Base-by-base conservation (phyloP, 768 basidiomycete species). In the Leccinum fibrillosum region DNA sequence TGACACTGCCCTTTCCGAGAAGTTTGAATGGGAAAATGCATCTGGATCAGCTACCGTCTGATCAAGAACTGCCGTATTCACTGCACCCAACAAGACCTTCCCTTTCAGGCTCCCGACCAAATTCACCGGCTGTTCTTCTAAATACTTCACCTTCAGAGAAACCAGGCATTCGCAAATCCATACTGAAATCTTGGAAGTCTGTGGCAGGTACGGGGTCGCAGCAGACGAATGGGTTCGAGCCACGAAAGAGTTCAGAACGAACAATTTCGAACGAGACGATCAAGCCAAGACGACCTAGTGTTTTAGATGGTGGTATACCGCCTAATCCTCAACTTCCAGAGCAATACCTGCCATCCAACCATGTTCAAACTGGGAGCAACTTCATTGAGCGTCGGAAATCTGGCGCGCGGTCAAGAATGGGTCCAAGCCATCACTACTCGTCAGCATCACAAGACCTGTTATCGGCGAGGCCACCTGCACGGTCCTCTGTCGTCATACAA, bases 141-240 rank as follows among this genome's bases (percentile, higher is more conserved):
- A 59, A 58, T 52, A 13, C 68, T 63, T 32, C 37, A 53, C 64
- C 71, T n/a, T 75, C 75, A 51, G 79, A 82, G 62, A 82, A 78
- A 64, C 66, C 71, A 9, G 75, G 71, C 25, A 76, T 76, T 51
- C 82, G 85, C 45, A 90, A 88, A 75, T 90, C 89, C 11, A 90
- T 90, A 58, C 70, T 90, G 62, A 89, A 89, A 69, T 75, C 78
- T 10, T 83, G 82, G 81, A 86, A 83, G 67, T 77, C 81, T 13
- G 72, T 78, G 6, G 74, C 80, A 10, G 72, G 74, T 5, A 66
- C 68, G 1, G 69, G 69, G 7, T 64, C 73, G 15, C 72, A 69
- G 53, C 66, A 66, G 28, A 56, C 65, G 23, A 74, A 69, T 56
- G 58, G 68, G 7, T 61, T 67, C 15, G 75, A 78, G 52, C 66